These are phyloP conservation scores for Aspergillus brasiliensis DNA, from an alignment of 2,329 filamentous ascomycete species.

Conservation along the genomic window DNA sequence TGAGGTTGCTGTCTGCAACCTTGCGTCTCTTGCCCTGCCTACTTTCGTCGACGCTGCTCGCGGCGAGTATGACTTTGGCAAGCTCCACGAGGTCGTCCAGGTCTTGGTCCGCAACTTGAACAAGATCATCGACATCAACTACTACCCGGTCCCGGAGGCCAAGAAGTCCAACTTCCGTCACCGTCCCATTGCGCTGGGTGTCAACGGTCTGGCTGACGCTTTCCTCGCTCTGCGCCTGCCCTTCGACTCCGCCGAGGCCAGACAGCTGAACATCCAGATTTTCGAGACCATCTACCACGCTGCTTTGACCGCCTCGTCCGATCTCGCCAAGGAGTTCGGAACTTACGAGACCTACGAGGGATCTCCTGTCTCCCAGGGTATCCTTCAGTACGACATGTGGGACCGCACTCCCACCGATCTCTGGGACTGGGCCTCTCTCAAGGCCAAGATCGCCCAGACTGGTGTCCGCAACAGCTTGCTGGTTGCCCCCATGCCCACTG, in stretches of 20 bases:
- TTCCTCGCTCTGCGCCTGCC: conserved; percentile 96
- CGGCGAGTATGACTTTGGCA: conserved; percentile 90
- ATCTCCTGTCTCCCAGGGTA: conserved; percentile 89
- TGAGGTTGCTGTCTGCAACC: conserved; percentile 97
- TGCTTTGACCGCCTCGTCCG: conserved; percentile 83
- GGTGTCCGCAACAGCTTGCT: conserved; percentile 95
- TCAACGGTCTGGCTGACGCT: conserved; percentile 95
- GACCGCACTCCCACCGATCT: conserved; percentile 87
- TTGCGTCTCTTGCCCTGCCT: conserved; percentile 90
- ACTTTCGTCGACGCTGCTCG: conserved; percentile 85
- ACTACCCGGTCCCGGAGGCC: conserved; percentile 95
- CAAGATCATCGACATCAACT: conserved; percentile 97
- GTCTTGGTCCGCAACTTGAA: conserved; percentile 95
- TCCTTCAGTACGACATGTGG: conserved; percentile 99
- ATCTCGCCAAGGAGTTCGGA: conserved; percentile 80
- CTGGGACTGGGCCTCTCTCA: conserved; percentile 92
- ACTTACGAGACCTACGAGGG: conserved; percentile 89
- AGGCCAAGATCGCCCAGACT: conserved; percentile 87
- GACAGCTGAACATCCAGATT: conserved; percentile 93
- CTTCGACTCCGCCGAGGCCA: conserved; percentile 94
- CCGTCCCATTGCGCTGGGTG: conserved; percentile 91
- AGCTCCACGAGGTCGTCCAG: conserved; percentile 91
- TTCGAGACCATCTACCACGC: conserved; percentile 99
- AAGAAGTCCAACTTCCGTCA: conserved; percentile 97
- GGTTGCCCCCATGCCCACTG: conserved; percentile 96